Percentiles rank a stretch among this genome's conserved stretches.
Evolutionary conservation across 352 stramenopile genomes (phyloP).

Genomic region (Pythium apleroticum): DNA sequence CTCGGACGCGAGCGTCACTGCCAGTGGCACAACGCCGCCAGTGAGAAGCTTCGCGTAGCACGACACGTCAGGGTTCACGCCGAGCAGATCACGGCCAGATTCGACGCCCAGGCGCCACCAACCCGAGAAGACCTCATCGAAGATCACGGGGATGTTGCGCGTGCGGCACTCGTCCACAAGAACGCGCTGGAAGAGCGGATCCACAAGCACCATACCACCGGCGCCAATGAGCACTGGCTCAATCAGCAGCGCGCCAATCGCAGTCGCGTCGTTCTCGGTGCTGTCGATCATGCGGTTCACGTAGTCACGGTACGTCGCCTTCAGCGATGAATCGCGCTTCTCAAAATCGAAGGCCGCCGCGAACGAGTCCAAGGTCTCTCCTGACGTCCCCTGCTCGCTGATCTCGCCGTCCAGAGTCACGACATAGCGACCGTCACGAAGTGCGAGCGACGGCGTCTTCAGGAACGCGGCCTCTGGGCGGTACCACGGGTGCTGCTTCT

Average conservation of each 20-base stretch:
- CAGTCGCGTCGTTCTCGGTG: conserved; percentile 27
- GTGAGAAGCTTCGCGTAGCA: conserved; percentile 93
- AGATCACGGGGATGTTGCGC: conserved; percentile 89
- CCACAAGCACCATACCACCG: conserved; percentile 89
- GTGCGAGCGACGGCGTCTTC: conserved; percentile 69
- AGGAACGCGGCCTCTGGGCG: conserved; percentile 80
- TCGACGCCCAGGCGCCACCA: conserved; percentile 90
- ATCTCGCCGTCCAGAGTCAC: conserved; percentile 58
- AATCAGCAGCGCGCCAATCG: conserved; percentile 79
- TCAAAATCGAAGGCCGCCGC: conserved; percentile 55
- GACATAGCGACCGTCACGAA: conserved; percentile 59
- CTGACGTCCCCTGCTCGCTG: conserved; percentile 22
- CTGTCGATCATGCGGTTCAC: conserved; percentile 53
- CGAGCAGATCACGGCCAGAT: conserved; percentile 81
- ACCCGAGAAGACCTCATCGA: conserved; percentile 91
- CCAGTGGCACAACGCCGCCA: conserved; percentile 85
- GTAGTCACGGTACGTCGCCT: conserved; percentile 63
- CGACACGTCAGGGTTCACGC: conserved; percentile 86
- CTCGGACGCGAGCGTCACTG: conserved; percentile 85
- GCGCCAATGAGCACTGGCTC: conserved; percentile 91
- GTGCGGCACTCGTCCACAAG: conserved; percentile 73
- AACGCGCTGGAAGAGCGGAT: conserved; percentile 92
- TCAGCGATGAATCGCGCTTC: conserved; percentile 38
- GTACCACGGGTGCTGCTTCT: conserved; percentile 92
- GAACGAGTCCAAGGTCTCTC: conserved; percentile 44